phyloP scores from a whole-genome alignment of 805 yeast genomes.

The Candida sonorensis region DNA sequence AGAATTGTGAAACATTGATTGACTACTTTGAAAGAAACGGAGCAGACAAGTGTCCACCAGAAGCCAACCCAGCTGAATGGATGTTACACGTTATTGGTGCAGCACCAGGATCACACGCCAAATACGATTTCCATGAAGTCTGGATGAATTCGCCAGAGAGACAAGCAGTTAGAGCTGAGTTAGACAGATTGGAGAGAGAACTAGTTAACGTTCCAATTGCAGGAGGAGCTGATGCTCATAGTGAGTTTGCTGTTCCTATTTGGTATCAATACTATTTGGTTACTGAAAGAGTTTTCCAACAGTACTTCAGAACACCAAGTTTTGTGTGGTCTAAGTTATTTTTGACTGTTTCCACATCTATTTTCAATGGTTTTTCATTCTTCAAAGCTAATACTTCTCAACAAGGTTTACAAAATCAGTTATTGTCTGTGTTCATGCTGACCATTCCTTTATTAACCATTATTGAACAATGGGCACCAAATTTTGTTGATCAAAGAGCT shows the following conservation, averaged over 20 bases:
- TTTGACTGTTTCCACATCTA: conserved; percentile 45
- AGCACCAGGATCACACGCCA: conserved; percentile 72
- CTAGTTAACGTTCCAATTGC: conserved; percentile 32
- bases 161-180: conserved; percentile 49
- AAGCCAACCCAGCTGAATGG: conserved; percentile 86
- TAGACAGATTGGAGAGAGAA: conserved; percentile 59
- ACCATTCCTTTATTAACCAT: conserved; percentile 48
- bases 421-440: conserved; percentile 71
- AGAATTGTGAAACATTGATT: conserved; percentile 47
- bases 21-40: conserved; percentile 62
- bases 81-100: conserved; percentile 84
- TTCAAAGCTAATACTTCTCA: conserved; percentile 55
- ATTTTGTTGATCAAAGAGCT: conserved; percentile 54
- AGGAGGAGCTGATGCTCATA: conserved; percentile 25
- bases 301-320: conserved; percentile 59
- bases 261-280: conserved; percentile 37
- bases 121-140: conserved; percentile 66
- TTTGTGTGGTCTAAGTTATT: conserved; percentile 51
- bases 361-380: conserved; percentile 66
- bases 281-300: conserved; percentile 46
- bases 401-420: conserved; percentile 75
- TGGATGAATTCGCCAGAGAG: conserved; percentile 70
- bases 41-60: conserved; percentile 57
- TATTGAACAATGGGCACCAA: conserved; percentile 57
- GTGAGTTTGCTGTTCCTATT: conserved; percentile 38